Base-by-base conservation (phyloP, 495 filamentous ascomycete genomes). In the Massariosphaeria phaeospora region DNA sequence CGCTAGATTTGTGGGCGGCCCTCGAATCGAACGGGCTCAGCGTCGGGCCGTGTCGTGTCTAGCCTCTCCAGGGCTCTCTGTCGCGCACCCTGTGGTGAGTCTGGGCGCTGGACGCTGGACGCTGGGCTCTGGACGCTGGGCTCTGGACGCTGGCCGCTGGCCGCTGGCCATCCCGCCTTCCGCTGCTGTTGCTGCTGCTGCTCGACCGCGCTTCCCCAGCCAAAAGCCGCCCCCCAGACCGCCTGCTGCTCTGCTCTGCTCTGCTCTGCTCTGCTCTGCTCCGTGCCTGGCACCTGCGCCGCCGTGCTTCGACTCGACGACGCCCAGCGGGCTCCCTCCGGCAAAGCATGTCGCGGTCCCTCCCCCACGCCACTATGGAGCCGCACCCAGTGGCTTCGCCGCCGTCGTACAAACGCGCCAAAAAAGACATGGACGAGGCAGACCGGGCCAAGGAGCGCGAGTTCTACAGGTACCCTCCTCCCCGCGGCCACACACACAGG, bases 381-480 rank as follows among this genome's bases (percentile, higher is more conserved):
- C 15, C 21, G 13, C 21, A 12, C 17, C 9, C 6, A 23, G 18
- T 4, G 13, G 18, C 40, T 12, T 43, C 18, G 7, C 5, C 18
- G 8, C 18, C 12, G 12, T 21, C n/a, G 23, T 15, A 30, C 6
- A 21, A 8, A 1, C n/a, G 3, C 15, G 29, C 46, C 9, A 27
- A 17, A 20, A 8, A 7, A 23, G 44, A 48, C 2, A 52, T 47
- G 55, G 56, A 52, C 29, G 48, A 17, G 8, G 20, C 46, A 2
- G 58, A 60, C 21, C 23, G 45, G 26, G 30, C 34, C 10, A 56
- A 57, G 24, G 59, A 62, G 34, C 59, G 59, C 40, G 59, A 62
- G 31, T 62, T 62, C 47, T 62, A 62, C 48, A 47, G 57, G 57
- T 55, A 47, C 7, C 31, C 17, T 5, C 29, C 8, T 13, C 43